Percentiles rank a stretch among this genome's conserved stretches.
Conservation (phyloP, 2,329 filamentous ascomycete genomes). For the Epichloe brachyelytri region DNA sequence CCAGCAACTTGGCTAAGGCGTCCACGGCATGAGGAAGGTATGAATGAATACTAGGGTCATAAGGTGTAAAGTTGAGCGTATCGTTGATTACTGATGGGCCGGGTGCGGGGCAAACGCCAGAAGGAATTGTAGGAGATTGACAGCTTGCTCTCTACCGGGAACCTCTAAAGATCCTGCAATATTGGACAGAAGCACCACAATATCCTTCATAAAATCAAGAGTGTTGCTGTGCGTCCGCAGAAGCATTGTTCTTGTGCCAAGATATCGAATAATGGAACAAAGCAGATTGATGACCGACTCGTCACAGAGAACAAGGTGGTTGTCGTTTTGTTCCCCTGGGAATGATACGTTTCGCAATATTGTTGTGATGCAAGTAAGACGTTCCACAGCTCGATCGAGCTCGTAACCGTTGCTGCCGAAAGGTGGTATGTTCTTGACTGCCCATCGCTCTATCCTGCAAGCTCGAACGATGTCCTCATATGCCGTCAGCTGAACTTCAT, state of each 20-base stretch:
- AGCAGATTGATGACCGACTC: constrained; percentile 71
- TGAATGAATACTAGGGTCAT: constrained; percentile 67
- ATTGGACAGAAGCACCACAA: constrained; percentile 81
- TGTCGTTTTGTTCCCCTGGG: constrained; percentile 44
- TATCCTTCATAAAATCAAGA: constrained; percentile 94
- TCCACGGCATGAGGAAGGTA: constrained; percentile 88
- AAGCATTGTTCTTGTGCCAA: constrained; percentile 81
- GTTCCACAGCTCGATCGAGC: constrained; percentile 74
- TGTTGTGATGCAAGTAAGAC: constrained; percentile 79
- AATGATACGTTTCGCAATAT: constrained; percentile 91
- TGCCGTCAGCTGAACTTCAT: constrained; percentile 67
- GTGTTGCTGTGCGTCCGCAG: constrained; percentile 73
- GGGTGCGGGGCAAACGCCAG: constrained; percentile 74
- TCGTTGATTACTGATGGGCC: constrained; percentile 45
- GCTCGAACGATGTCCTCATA: constrained; percentile 81
- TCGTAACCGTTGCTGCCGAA: constrained; percentile 71
- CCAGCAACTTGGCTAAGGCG: constrained; percentile 78
- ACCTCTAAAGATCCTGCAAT: constrained; percentile 69
- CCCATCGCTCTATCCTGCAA: constrained; percentile 61
- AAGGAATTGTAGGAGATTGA: constrained; percentile 77
- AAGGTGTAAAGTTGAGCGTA: constrained; percentile 63
- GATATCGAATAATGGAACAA: constrained; percentile 68
- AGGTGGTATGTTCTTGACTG: constrained; percentile 56
- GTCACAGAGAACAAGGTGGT: constrained; percentile 63
- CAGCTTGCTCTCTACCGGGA: constrained; percentile 73